Base-by-base conservation (phyloP, 192 early-diverging fungal species). In the Linderina pennispora region DNA sequence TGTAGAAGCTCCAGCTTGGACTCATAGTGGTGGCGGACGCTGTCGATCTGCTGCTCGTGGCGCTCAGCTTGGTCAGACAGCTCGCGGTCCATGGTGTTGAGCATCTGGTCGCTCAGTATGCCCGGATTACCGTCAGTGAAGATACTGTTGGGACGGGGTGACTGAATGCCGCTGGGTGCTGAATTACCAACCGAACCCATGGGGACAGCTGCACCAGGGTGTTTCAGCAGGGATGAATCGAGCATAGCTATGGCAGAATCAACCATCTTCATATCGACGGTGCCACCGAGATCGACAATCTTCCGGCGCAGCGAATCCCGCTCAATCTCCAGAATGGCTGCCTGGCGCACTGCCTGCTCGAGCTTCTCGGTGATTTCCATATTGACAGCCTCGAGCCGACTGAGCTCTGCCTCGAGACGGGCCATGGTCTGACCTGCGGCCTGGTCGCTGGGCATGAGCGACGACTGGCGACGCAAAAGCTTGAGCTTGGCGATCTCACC, bases 401-500 rank as follows among this genome's bases (percentile, higher is more conserved):
- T 26, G 1, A 47, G 11, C 34, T 58, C 63, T 1, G 36, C 39
- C 17, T 43, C 37, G 4, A 16, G n/a, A 23, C 40, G 37, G 17
- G 31, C 28, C 14, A 15, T 23, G 8, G 35, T 35, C 5, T 43
- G 25, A 11, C 43, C 55, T 11, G 23, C 38, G 3, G 23, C 28
- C 25, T 28, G 9, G 20, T 40, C 53, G 1, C n/a, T 15, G 20
- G 45, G 35, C 8, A 48, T 22, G 2, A 53, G 20, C 4, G 55
- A 23, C 1, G 55, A 63, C 43, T 63, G 67, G 16, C 67, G 42
- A 15, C 58, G 59, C 44, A 50, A 54, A 24, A 71, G 50, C 44
- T 63, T 71, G 28, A 63, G 48, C 43, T 71, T 71, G 36, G 67
- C 62, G 20, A 71, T 51, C 52, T 71, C 67, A 23, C 67, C 67